Base-by-base conservation (phyloP, 2,329 filamentous ascomycete species). In the Zasmidium angulare region DNA sequence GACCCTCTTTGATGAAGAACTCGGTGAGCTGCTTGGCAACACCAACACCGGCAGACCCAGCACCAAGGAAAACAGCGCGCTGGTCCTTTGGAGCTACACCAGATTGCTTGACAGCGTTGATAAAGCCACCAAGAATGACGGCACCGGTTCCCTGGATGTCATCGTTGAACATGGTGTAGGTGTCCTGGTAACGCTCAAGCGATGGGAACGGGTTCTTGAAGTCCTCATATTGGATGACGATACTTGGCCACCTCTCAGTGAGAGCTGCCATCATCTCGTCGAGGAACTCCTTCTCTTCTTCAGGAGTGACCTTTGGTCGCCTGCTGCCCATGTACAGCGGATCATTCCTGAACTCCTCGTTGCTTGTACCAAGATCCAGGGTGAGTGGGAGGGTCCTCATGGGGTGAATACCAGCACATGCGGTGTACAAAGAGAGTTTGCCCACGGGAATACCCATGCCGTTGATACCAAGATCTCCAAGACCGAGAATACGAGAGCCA, bases 361-460 rank as follows among this genome's bases (percentile, higher is more conserved):
- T 88, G 74, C 78, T 81, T 46, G 86, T 88, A 26, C 86, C 86
- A 69, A 88, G 74, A 71, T 88, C 86, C 22, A 88, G 74, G 55
- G 81, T 86, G 69, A 88, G 75, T 24, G 86, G 86, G 19, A 88
- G 80, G 29, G 85, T 87, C 60, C 78, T 79, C 68, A 87, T 82
- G 40, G 95, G 95, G 77, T 92, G 87, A 77, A 98, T 97, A 73
- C 95, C 95, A 59, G 95, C 95, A 72, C 93, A 96, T 49, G 89
- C 92, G 60, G 91, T 96, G 83, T 99, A 99, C 55, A 99, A 85
- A 64, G 93, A 87, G 63, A 98, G 84, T 81, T 99, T 99, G 73
- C 95, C 95, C 68, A 99, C 93, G 63, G 95, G 92, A 77, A 99
- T 99, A 67, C 95, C 95, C 81, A 98, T 96, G 72, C 95, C 95